A percentile compares a stretch with the other conserved stretches of the same genome.
Evolutionary conservation across 257 asterid species (phyloP).

Genomic region (Nicotiana undulata): DNA sequence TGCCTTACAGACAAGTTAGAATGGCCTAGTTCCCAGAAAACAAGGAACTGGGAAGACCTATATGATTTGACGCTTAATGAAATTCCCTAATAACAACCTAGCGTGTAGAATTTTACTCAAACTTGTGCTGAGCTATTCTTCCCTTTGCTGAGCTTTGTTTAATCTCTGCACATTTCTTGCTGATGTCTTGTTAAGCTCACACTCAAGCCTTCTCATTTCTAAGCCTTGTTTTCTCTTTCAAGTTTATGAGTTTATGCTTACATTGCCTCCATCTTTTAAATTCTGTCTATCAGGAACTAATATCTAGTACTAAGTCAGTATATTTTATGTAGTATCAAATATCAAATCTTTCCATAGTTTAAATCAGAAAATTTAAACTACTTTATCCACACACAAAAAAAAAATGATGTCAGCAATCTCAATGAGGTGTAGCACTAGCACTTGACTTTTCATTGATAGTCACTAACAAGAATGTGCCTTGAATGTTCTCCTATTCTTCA

Average conservation of each 20-base stretch:
- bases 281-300: too few relatives aligned
- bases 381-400: background rate
- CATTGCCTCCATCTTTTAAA: too few relatives aligned
- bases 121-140: background rate
- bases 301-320: background rate
- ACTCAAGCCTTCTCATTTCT: background rate
- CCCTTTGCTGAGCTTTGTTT: background rate
- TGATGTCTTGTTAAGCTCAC: background rate
- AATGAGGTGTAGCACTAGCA: background rate
- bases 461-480: background rate
- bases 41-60: background rate
- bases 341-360: background rate
- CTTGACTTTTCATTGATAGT: background rate
- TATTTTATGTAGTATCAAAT: background rate
- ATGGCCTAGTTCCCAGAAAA: background rate
- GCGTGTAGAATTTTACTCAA: background rate
- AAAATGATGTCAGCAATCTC: background rate
- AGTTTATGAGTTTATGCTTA: too few relatives aligned
- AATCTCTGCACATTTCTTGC: background rate
- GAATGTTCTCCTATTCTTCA: background rate
- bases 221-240: background rate
- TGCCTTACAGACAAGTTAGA: background rate
- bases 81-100: background rate
- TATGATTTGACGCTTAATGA: background rate
- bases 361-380: background rate